phyloP scores from a whole-genome alignment of 441 rosid species.

The Rhodomyrtus psidioides region DNA sequence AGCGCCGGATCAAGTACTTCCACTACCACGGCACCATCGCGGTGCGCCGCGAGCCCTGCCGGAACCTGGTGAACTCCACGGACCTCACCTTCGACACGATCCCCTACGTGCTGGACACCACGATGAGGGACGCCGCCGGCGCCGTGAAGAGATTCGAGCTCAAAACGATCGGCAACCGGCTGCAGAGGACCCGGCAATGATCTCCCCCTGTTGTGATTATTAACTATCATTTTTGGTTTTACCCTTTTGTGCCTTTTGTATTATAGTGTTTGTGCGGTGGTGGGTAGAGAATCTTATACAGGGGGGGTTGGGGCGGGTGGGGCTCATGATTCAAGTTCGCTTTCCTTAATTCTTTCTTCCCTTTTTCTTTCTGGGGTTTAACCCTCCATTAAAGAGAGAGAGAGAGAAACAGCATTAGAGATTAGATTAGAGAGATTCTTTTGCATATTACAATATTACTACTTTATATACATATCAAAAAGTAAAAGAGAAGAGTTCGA shows the following conservation, averaged over 20 bases:
- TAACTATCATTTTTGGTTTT: not conserved
- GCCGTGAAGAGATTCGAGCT: conserved; percentile 67
- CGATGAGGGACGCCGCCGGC: conserved; percentile 47
- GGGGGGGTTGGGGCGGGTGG: not conserved
- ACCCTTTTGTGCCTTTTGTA: not conserved
- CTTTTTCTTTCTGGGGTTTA: not conserved
- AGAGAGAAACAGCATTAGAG: not conserved
- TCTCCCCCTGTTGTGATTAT: not conserved
- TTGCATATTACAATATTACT: not conserved
- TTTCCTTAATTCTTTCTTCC: not conserved
- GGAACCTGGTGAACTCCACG: conserved; percentile 34
- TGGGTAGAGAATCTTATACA: not conserved
- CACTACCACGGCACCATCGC: conserved; percentile 88
- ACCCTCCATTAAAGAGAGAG: not conserved
- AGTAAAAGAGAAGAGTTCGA: not conserved
- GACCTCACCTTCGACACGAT: conserved; percentile 36
- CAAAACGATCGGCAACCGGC: conserved; percentile 47
- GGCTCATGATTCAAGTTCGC: not conserved
- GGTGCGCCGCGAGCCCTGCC: conserved; percentile 63
- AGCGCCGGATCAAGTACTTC: conserved; percentile 45
- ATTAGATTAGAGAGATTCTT: not conserved
- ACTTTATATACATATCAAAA: not conserved
- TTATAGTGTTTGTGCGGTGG: not conserved
- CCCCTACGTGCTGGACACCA: conserved; percentile 65
- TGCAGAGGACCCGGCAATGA: conserved; percentile 58